Percentiles rank a stretch among this genome's conserved stretches.
These are phyloP conservation scores for Elsinoe batatas DNA, from an alignment of 2,329 filamentous ascomycete genomes.

Conservation along the genomic window DNA sequence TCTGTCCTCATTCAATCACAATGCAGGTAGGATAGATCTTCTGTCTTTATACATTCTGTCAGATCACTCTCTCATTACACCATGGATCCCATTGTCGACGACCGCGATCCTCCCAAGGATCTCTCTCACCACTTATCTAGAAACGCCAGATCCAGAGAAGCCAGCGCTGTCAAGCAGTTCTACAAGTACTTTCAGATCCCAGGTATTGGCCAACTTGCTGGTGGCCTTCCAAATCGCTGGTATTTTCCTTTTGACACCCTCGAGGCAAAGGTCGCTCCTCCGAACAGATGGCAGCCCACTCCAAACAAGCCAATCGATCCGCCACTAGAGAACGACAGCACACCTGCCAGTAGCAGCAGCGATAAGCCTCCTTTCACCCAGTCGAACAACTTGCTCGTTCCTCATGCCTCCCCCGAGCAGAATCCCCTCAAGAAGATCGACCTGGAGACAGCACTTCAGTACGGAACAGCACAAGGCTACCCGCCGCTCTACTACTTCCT, in stretches of 20 bases:
- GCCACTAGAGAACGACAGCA: conserved; percentile 31
- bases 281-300: conserved; percentile 63
- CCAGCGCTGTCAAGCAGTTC: conserved; percentile 65
- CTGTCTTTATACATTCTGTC: not conserved
- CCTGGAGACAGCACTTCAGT: conserved; percentile 72
- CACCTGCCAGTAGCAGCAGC: conserved; percentile 13
- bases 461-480: conserved; percentile 74
- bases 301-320: conserved; percentile 50
- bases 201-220: conserved; percentile 51
- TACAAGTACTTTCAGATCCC: conserved; percentile 72
- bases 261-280: conserved; percentile 66
- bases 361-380: conserved; percentile 27
- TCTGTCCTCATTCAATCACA: not conserved
- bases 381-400: conserved; percentile 50
- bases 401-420: conserved; percentile 51
- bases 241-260: conserved; percentile 90
- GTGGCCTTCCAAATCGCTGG: conserved; percentile 62
- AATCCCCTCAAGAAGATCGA: conserved; percentile 65
- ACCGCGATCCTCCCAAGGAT: conserved; percentile 50
- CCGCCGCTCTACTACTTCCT: conserved; percentile 69
- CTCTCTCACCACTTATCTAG: conserved; percentile 70
- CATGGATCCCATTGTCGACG: conserved; percentile 16
- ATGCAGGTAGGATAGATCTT: not conserved
- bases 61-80: not conserved
- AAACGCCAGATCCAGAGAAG: conserved; percentile 52